Evolutionary conservation across 768 basidiomycete species (phyloP), one percentile per base, ranked within the genome.

Genomic region (Suillus subluteus): DNA sequence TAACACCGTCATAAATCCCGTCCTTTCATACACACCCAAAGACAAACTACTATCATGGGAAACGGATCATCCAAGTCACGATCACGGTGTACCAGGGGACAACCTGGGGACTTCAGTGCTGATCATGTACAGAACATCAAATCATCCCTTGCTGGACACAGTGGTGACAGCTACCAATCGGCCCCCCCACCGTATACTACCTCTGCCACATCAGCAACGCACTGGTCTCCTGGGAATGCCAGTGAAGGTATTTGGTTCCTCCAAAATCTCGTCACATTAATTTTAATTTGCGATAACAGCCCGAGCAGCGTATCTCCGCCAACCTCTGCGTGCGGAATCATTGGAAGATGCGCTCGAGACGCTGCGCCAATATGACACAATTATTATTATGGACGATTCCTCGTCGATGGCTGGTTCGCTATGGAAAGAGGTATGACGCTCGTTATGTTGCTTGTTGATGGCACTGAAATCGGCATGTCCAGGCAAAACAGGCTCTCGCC

Each of bases 341-440:
- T 68, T 66, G 54, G 77, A 77, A 63, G 68, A 77, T 15, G 77
- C 74, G 1, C 61, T 77, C 1, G 75, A 82, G 38, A 79, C 74
- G 41, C 72, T 88, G 6, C 69, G 74, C 38, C 73, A 80, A 62
- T 89, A 86, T 67, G 81, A 89, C 64, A 89, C 87, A 0, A 81
- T 88, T 13, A 75, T 89, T 54, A 73, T 90, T 48, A 79, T 90
- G 63, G 87, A 88, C 73, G 88, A 90, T 72, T 89, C 88, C 5
- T 74, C 73, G 8, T 88, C 87, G 4, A 89, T 90, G 88, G 65
- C 69, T 21, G 81, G 81, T 3, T 56, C 61, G 2, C 76, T 78
- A 13, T 90, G 89, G 89, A 59, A 67, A 15, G 85, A 87, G 79
- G 87, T 87, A 38, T 16, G 69, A 58, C 6, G 16, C 11, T 7